Conservation (phyloP, 768 basidiomycete genomes). For the Serpula lacrymans region DNA sequence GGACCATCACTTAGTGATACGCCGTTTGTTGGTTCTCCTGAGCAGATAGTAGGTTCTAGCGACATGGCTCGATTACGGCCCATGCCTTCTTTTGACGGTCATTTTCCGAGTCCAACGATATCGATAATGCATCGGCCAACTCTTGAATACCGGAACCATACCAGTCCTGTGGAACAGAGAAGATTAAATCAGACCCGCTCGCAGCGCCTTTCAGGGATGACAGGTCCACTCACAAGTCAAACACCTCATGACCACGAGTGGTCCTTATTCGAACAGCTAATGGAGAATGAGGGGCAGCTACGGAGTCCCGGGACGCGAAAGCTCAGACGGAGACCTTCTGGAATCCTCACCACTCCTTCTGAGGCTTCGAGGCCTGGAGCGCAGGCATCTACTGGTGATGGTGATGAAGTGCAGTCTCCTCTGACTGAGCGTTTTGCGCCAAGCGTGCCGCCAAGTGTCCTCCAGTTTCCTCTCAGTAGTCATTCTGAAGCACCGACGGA, state of each 20-base stretch:
- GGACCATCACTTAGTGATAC: too few relatives aligned
- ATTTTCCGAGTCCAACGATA: background rate
- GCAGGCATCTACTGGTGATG: too few relatives aligned
- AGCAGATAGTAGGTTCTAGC: slow-evolving; percentile 13
- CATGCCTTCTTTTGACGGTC: slow-evolving; percentile 13
- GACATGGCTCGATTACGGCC: slow-evolving; percentile 12
- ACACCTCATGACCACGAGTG: slow-evolving; percentile 40
- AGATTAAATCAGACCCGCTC: slow-evolving; percentile 10
- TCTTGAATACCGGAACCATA: slow-evolving; percentile 14
- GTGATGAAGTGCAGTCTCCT: background rate
- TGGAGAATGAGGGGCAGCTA: slow-evolving; percentile 60
- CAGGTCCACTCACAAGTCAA: slow-evolving; percentile 7
- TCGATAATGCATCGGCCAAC: slow-evolving; percentile 1
- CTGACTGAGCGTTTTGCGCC: background rate
- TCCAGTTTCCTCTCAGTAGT: too few relatives aligned
- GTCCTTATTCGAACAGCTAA: slow-evolving; percentile 67
- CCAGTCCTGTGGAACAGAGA: slow-evolving; percentile 7
- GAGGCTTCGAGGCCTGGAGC: slow-evolving; percentile 4
- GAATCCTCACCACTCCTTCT: slow-evolving; percentile 1
- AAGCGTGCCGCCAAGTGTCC: background rate
- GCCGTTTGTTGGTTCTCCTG: slow-evolving; percentile 25
- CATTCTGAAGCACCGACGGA: slow-evolving; percentile 5
- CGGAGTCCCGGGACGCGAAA: slow-evolving; percentile 7
- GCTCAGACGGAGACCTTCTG: slow-evolving; percentile 8
- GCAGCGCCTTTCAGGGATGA: slow-evolving; percentile 13